phyloP scores from a whole-genome alignment of 345 rosid species.

The Eucalyptus viminalis region DNA sequence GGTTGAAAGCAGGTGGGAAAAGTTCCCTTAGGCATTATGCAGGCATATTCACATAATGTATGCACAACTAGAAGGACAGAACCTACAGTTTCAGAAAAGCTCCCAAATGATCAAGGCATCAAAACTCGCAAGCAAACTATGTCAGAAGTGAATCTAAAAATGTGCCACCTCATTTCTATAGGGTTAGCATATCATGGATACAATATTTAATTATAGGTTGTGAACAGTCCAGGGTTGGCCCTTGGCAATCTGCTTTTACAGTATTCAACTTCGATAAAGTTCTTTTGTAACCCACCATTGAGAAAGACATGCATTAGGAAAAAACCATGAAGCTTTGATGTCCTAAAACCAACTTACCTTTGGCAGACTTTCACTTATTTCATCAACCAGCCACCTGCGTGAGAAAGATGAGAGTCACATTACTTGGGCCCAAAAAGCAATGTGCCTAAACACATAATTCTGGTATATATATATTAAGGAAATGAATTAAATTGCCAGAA shows the following conservation, averaged over 20 bases:
- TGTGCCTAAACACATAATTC: not conserved
- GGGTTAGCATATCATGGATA: not conserved
- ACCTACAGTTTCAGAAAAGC: not conserved
- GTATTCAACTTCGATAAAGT: not conserved
- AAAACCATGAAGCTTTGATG: not conserved
- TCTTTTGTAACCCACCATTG: not conserved
- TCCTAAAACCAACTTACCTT: conserved; percentile 43
- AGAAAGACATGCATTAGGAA: not conserved
- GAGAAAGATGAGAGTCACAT: conserved; percentile 7
- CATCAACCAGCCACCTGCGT: conserved; percentile 87
- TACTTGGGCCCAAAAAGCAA: not conserved
- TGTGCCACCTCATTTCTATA: not conserved
- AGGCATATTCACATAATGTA: not conserved
- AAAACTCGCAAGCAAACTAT: not conserved
- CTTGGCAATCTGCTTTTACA: not conserved
- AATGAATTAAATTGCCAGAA: not conserved
- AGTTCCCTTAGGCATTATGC: not conserved
- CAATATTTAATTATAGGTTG: not conserved
- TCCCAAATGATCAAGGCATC: not conserved
- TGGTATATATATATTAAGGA: not conserved
- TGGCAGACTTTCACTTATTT: conserved; percentile 82
- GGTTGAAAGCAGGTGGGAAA: not conserved
- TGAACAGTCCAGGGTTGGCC: not conserved
- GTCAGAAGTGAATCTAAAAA: not conserved
- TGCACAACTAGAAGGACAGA: not conserved